Conservation (phyloP, 2,329 filamentous ascomycete genomes). For the Cercospora sojina region DNA sequence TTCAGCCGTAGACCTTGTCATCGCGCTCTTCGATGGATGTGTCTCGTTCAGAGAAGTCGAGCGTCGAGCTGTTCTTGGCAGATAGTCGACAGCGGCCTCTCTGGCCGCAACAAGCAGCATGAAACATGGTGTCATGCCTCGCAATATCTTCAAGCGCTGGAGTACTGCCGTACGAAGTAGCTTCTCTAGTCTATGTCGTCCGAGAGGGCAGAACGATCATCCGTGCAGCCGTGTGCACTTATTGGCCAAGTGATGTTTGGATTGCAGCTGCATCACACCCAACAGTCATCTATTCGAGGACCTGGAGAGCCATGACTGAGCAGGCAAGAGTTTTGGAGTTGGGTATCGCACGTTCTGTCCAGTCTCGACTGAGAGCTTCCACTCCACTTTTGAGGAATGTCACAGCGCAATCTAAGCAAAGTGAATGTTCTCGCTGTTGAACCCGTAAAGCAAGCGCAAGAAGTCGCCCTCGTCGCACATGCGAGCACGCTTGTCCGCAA, state of each 20-base stretch:
- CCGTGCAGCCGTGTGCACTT: neutral
- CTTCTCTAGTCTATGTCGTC: neutral
- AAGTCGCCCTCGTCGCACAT: constrained; percentile 95
- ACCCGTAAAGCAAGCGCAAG: constrained; percentile 73
- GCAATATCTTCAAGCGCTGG: neutral
- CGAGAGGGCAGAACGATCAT: neutral
- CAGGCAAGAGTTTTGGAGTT: neutral
- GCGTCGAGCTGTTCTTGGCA: neutral
- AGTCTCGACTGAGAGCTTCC: neutral
- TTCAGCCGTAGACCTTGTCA: neutral
- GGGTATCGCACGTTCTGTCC: neutral
- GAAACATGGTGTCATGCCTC: neutral
- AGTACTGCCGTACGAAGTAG: neutral
- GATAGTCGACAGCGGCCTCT: neutral
- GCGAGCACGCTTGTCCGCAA: constrained; percentile 77
- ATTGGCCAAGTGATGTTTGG: neutral
- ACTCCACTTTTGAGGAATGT: neutral
- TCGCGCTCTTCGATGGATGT: neutral
- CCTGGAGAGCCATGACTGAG: neutral
- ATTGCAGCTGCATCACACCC: neutral
- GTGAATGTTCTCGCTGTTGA: constrained; percentile 91
- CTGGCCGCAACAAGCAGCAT: neutral
- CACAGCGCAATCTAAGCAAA: constrained; percentile 59
- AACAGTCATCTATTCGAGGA: no score
- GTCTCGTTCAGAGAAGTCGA: neutral